Base-by-base conservation (phyloP, 164 flowering plant genomes). In the Piper longum region DNA sequence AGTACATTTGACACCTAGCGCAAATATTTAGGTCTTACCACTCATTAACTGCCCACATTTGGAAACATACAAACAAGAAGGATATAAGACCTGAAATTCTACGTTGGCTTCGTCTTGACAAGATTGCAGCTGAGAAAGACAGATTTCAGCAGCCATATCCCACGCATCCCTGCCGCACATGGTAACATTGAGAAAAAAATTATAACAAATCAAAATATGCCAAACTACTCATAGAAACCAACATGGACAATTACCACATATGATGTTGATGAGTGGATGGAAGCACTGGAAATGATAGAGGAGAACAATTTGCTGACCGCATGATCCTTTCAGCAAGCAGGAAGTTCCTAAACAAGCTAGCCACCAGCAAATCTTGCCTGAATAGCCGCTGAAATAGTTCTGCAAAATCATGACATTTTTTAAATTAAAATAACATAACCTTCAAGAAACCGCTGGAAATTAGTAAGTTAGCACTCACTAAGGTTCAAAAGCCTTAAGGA, bases 71-170 rank as follows among this genome's bases (percentile, higher is more conserved):
- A 48, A 48, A 2, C 52, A 48, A 48, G 52, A 9, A 48, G 14
- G 52, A 48, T 48, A 48, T 12, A 19, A 62, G 9, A 89, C 98
- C 96, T 85, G 96, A 62, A 87, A 92, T 55, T 89, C 98, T 12
- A 85, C 89, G 82, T 77, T 77, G 18, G 93, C 91, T 62, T 92
- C 89, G 63, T 79, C 85, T 67, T 82, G 67, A 67, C 87, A 71
- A 60, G 83, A 72, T 18, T 82, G 89, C 71, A 92, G 96, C 77
- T 88, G 96, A 73, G 95, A 81, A 56, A 92, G 90, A 67, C 98
- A 92, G 52, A 92, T 81, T 78, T 92, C 98, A 72, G 98, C 97
- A 79, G 98, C 98, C 98, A 89, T 93, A 72, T 93, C 98, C 98
- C 98, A 93, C 42, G 98, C 98, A 85, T 93, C 92, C 98, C 98